Evolutionary conservation across 1,284 basidiomycete genomes (phyloP).

Genomic region (Apiotrichum laibachii): DNA sequence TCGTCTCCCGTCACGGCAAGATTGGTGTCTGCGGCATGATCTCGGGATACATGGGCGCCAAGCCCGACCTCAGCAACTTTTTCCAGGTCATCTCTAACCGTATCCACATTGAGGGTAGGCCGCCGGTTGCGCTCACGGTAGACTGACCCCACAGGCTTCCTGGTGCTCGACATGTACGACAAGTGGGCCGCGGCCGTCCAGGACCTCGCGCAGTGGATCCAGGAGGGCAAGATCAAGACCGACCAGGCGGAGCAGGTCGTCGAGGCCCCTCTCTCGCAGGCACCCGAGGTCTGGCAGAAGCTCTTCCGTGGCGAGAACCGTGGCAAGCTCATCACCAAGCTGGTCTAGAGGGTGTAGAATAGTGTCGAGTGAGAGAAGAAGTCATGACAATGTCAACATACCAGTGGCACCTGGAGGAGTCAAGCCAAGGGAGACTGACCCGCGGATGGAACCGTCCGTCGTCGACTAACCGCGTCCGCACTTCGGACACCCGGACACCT

Average conservation of each 20-base stretch:
- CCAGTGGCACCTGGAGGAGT: no score
- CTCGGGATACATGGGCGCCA: constrained; percentile 13
- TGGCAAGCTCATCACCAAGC: constrained; percentile 34
- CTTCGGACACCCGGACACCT: no score
- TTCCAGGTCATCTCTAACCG: constrained; percentile 43
- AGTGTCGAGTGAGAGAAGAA: neutral
- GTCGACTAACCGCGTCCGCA: no score
- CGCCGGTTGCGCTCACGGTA: neutral
- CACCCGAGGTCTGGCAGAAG: constrained; percentile 29
- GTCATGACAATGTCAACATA: neutral
- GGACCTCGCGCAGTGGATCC: constrained; percentile 15
- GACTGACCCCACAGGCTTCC: constrained; percentile 32
- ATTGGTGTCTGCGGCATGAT: constrained; percentile 50
- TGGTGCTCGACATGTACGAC: constrained; percentile 32
- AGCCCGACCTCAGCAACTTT: constrained; percentile 20
- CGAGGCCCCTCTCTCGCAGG: constrained; percentile 23
- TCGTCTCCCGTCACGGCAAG: constrained; percentile 47
- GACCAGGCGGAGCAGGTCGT: constrained; percentile 18
- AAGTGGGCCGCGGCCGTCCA: constrained; percentile 3
- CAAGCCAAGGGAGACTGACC: no score
- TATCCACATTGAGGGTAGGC: constrained; percentile 39
- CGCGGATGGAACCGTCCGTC: no score
- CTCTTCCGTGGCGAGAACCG: constrained; percentile 30
- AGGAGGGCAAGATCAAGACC: constrained; percentile 15
- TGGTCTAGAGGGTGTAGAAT: constrained; percentile 7